phyloP scores from a whole-genome alignment of 2,329 filamentous ascomycete species.

The Arthroderma uncinatum region DNA sequence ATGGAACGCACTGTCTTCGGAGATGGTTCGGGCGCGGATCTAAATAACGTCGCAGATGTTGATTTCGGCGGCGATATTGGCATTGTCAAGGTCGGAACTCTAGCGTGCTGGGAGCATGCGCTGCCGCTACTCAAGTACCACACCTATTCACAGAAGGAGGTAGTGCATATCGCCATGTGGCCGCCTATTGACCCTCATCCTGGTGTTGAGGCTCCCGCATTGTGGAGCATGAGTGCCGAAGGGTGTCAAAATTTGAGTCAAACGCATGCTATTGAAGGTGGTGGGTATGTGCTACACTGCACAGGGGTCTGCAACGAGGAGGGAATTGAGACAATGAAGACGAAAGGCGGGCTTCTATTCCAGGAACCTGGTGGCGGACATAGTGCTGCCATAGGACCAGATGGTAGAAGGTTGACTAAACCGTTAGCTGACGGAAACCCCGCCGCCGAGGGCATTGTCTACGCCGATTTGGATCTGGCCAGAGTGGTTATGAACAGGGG shows the following conservation, averaged over 20 bases:
- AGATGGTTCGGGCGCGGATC: constrained; percentile 29
- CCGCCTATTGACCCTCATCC: constrained; percentile 24
- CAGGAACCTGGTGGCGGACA: constrained; percentile 33
- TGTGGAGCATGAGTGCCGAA: constrained; percentile 26
- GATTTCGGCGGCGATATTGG: constrained; percentile 25
- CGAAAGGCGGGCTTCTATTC: constrained; percentile 33
- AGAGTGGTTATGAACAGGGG: constrained; percentile 32
- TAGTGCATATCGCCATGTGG: constrained; percentile 42
- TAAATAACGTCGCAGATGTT: constrained; percentile 33
- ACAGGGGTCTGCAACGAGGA: constrained; percentile 39
- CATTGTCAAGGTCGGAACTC: constrained; percentile 27
- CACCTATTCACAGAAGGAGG: constrained; percentile 34
- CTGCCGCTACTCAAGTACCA: constrained; percentile 43
- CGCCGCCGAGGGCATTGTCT: constrained; percentile 38
- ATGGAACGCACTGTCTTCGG: constrained; percentile 44
- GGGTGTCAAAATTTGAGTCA: constrained; percentile 35
- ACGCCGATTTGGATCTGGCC: constrained; percentile 39
- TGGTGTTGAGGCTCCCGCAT: constrained; percentile 14
- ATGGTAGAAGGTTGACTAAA: constrained; percentile 38
- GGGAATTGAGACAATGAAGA: constrained; percentile 37
- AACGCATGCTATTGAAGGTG: constrained; percentile 47
- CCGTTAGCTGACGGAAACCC: constrained; percentile 20
- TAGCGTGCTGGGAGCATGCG: constrained; percentile 44
- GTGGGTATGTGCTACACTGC: constrained; percentile 44
- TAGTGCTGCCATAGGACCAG: constrained; percentile 41